These are phyloP conservation scores for Blastomyces silverae DNA, from an alignment of 2,329 filamentous ascomycete genomes.

Conservation along the genomic window DNA sequence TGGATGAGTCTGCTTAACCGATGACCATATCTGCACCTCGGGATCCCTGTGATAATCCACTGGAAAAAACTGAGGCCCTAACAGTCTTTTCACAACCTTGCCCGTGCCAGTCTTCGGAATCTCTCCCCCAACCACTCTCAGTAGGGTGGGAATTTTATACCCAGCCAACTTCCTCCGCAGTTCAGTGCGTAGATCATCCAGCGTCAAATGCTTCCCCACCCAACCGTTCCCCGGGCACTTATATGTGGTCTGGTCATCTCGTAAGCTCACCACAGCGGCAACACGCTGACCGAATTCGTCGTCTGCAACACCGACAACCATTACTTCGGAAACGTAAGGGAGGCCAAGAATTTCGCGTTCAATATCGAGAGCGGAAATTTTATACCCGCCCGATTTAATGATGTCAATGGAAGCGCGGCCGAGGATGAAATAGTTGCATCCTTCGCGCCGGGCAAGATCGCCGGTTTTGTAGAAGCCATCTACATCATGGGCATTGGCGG, in stretches of 20 bases:
- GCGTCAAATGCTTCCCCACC: conserved; percentile 13
- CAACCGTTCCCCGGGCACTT: conserved; percentile 14
- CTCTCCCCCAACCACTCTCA: conserved; percentile 36
- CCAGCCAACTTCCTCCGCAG: conserved; percentile 17
- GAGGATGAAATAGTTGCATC: conserved; percentile 21
- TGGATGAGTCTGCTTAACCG: conserved; percentile 14
- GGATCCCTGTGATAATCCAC: conserved; percentile 22
- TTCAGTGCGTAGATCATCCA: conserved; percentile 16
- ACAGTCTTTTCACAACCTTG: conserved; percentile 47
- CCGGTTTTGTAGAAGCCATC: conserved; percentile 24
- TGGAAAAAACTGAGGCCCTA: conserved; percentile 38
- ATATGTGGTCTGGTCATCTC: conserved; percentile 18
- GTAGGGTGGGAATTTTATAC: conserved; percentile 21
- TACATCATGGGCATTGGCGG: conserved; percentile 15
- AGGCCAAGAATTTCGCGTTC: conserved; percentile 22
- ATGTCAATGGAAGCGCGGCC: conserved; percentile 22
- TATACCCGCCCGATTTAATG: conserved; percentile 21
- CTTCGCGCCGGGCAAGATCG: conserved; percentile 19
- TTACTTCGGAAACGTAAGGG: conserved; percentile 22
- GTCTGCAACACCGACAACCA: conserved; percentile 21
- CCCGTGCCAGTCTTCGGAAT: conserved; percentile 46
- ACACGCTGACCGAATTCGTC: conserved; percentile 19
- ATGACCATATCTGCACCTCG: conserved; percentile 26
- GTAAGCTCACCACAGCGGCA: conserved; percentile 16
- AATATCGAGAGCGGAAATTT: conserved; percentile 21